A percentile compares a stretch with the other conserved stretches of the same genome.
phyloP scores from a whole-genome alignment of 2,329 filamentous ascomycete species.

The Pseudogymnoascus sp. region DNA sequence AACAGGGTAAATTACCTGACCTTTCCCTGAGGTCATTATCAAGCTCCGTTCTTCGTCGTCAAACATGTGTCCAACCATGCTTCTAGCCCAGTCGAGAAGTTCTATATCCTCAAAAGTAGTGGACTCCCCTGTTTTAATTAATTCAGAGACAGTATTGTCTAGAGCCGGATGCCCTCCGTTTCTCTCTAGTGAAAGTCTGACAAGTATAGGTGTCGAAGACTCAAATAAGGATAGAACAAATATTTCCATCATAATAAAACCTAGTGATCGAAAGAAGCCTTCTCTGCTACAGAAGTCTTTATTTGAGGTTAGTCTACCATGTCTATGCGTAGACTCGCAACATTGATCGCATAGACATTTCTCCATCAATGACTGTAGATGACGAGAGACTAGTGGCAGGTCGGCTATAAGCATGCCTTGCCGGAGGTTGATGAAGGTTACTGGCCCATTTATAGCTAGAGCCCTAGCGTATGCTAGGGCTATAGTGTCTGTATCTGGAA shows the following conservation, averaged over 20 bases:
- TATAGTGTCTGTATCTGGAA: too few species aligned
- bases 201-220: neutral
- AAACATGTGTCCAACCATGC: constrained; percentile 6
- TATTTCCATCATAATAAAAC: constrained; percentile 4
- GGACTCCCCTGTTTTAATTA: too few species aligned
- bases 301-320: neutral
- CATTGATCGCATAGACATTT: constrained; percentile 8
- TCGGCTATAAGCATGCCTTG: constrained; percentile 2
- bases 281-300: neutral
- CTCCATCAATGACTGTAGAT: constrained; percentile 6
- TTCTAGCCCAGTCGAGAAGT: neutral
- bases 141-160: neutral
- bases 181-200: constrained; percentile 1
- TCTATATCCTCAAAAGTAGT: too few species aligned
- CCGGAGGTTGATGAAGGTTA: neutral
- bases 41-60: constrained; percentile 3
- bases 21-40: constrained; percentile 7
- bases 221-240: constrained; percentile 11
- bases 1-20: constrained; percentile 5
- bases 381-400: constrained; percentile 5
- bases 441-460: neutral
- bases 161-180: neutral
- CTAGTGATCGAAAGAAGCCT: neutral
- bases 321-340: neutral
- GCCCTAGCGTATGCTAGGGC: neutral